These are phyloP conservation scores for Chlamydomonas urium DNA, from an alignment of 139 green algal species.

Conservation along the genomic window DNA sequence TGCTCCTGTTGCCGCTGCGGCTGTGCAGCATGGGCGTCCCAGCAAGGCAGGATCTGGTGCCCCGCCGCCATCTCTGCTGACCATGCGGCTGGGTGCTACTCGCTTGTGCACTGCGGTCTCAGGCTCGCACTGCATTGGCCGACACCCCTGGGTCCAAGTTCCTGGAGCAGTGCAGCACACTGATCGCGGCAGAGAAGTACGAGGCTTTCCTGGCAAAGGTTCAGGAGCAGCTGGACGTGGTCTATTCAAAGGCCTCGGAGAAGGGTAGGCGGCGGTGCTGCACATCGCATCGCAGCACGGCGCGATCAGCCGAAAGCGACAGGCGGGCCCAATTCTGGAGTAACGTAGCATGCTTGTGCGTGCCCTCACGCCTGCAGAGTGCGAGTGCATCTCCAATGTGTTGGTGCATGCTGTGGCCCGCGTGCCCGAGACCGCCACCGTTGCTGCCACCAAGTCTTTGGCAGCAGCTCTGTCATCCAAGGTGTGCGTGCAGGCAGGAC, in stretches of 20 bases:
- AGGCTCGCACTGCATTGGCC: slow-evolving; percentile 37
- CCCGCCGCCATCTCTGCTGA: neutral
- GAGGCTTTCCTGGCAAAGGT: slow-evolving; percentile 15
- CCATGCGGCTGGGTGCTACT: neutral
- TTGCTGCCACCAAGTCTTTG: neutral
- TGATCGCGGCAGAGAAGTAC: slow-evolving; percentile 21
- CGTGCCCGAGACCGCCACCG: slow-evolving; percentile 3
- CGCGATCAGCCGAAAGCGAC: no score
- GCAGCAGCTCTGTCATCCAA: slow-evolving; percentile 20
- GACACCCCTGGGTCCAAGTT: slow-evolving; percentile 36
- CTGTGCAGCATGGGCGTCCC: no score
- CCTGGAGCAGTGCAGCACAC: slow-evolving; percentile 22
- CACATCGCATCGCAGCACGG: no score
- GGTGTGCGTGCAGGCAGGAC: slow-evolving; percentile 5
- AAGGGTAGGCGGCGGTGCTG: no score
- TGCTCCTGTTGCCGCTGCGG: no score
- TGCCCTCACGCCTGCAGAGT: slow-evolving; percentile 31
- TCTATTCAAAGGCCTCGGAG: slow-evolving; percentile 24
- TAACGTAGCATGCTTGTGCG: no score
- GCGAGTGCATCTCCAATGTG: slow-evolving; percentile 34
- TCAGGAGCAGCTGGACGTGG: slow-evolving; percentile 11
- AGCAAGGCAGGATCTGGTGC: neutral
- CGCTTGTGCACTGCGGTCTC: neutral
- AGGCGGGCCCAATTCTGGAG: no score
- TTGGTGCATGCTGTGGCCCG: slow-evolving; percentile 28